Conservation (phyloP, 768 basidiomycete species). For the Amanita polypyramis region DNA sequence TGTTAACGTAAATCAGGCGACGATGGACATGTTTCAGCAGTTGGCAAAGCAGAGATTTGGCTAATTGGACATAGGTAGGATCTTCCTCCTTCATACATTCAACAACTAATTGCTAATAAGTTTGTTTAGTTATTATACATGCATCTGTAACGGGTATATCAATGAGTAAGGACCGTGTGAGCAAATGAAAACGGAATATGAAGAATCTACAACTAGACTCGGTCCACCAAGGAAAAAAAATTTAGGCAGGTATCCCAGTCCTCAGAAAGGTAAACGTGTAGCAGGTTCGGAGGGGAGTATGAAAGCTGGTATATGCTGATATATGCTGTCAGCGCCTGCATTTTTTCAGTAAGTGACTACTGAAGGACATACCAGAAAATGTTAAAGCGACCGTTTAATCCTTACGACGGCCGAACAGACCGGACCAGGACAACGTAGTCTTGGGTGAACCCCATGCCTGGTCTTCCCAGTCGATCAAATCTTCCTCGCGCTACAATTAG, state of each 20-base stretch:
- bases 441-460: slow-evolving; percentile 5
- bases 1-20: slow-evolving; percentile 32
- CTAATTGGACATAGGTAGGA: slow-evolving; percentile 19
- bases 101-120: neutral
- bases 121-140: neutral
- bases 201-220: neutral
- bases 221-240: no score
- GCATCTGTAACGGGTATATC: neutral
- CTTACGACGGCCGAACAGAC: neutral
- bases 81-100: neutral
- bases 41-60: slow-evolving; percentile 86
- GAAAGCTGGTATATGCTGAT: neutral
- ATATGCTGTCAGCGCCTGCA: neutral
- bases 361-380: neutral
- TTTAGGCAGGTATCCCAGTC: neutral
- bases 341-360: neutral
- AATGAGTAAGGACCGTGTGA: neutral
- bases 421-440: neutral
- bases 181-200: neutral
- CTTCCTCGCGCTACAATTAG: neutral
- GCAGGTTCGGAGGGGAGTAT: neutral
- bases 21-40: slow-evolving; percentile 95
- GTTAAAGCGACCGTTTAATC: neutral
- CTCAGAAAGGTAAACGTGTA: neutral
- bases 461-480: slow-evolving; percentile 1